Evolutionary conservation across 139 green algal genomes (phyloP), one percentile per base, ranked within the genome.

Genomic region (Tetradesmus lagerheimii): DNA sequence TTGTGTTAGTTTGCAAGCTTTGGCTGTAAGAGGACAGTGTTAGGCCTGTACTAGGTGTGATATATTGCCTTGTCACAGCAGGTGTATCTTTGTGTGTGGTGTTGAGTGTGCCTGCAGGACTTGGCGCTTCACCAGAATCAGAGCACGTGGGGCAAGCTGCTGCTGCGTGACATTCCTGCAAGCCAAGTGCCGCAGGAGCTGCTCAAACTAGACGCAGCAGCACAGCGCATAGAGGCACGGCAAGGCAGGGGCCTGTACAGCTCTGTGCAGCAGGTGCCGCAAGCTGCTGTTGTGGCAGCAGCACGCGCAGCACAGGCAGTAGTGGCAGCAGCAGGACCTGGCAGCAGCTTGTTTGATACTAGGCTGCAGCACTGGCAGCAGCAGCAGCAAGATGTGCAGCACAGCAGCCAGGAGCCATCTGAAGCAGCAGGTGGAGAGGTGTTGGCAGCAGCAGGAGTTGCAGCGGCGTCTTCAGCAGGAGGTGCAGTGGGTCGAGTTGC

Each of bases 401-500:
- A 80, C 1, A 15, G 75, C 14, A 9, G 23, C 8, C 20, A 1
- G 31, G 57, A 34, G 9, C 35, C 39, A 16, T 9, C 78, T 14
- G 76, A 38, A 83, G 76, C 76, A 80, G 47, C 12, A 2, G 47
- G 12, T 23, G 12, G 8, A 14, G 12, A 62, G 1, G 66, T 23
- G 35, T 11, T 23, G 11, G 34, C 74, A 83, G 77, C 77, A 83
- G 39, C 78, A 62, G 41, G 41, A 39, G 20, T 35, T 0, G 12
- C 78, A 80, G 75, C 78, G 39, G 78, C 20, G 37, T 31, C 78
- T n/a, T 25, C 78, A 84, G 41, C 78, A 66, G 78, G 41, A 84
- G 78, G 5, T 29, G 76, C 35, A 57, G 76, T 16, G 16, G 35
- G 12, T 35, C 4, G 4, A 31, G 76, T 4, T 34, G n/a, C n/a